Conservation (phyloP, 2,329 filamentous ascomycete species). For the Botryosphaeria agaves region DNA sequence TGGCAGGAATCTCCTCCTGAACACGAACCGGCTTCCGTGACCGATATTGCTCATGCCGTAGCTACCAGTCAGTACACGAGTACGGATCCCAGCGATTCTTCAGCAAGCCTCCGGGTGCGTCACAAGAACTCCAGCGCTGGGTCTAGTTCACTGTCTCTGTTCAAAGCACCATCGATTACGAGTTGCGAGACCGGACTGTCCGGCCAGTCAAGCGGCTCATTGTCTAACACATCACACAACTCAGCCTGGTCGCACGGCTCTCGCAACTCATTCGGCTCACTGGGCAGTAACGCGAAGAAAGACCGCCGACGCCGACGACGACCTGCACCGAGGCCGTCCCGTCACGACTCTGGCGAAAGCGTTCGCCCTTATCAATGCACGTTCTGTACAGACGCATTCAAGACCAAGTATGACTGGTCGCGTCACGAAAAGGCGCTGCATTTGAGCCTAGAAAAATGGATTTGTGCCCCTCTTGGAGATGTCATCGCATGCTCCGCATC, state of each 20-base stretch:
- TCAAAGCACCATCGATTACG: conserved; percentile 33
- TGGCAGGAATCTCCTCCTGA: conserved; percentile 54
- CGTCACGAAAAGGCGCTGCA: conserved; percentile 49
- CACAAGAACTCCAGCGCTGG: conserved; percentile 33
- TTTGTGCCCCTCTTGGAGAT: conserved; percentile 40
- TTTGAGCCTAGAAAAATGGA: conserved; percentile 48
- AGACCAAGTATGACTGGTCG: conserved; percentile 41
- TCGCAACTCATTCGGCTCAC: conserved; percentile 34
- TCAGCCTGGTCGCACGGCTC: conserved; percentile 41
- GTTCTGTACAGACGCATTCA: conserved; percentile 39
- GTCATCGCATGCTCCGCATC: conserved; percentile 38
- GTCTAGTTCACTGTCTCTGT: conserved; percentile 31
- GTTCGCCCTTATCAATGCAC: conserved; percentile 38
- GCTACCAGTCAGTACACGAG: conserved; percentile 17
- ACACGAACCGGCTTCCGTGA: conserved; percentile 48
- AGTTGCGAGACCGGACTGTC: conserved; percentile 33
- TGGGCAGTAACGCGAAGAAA: conserved; percentile 29
- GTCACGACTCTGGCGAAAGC: conserved; percentile 18
- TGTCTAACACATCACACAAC: conserved; percentile 34
- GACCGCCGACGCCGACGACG: conserved; percentile 39
- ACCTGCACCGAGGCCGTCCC: conserved; percentile 3
- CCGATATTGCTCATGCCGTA: conserved; percentile 46
- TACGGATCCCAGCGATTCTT: conserved; percentile 8
- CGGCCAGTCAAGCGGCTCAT: conserved; percentile 34
- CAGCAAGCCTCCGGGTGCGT: conserved; percentile 18